A percentile compares a stretch with the other conserved stretches of the same genome.
These are phyloP conservation scores for Cucumis cinereus DNA, from an alignment of 306 rosid species.

Conservation along the genomic window DNA sequence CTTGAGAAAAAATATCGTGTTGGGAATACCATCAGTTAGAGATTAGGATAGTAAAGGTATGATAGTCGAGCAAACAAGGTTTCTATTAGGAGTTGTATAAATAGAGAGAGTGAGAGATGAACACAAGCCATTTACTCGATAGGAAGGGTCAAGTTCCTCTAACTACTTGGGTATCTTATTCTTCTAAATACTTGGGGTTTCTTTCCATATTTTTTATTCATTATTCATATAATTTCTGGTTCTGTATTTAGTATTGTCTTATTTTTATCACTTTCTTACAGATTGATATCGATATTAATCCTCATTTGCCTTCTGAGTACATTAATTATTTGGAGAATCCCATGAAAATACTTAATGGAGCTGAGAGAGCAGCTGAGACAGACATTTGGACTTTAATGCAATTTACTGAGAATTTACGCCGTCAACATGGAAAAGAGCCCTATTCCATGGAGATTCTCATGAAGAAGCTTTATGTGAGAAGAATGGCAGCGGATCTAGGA, in stretches of 20 bases:
- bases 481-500: constrained; percentile 97
- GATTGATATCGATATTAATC: constrained; percentile 68
- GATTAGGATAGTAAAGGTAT: neutral
- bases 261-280: constrained; percentile 19
- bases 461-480: constrained; percentile 73
- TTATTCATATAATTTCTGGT: neutral
- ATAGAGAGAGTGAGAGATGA: neutral
- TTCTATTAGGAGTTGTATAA: neutral
- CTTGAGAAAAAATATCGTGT: neutral
- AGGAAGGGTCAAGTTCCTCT: neutral
- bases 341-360: constrained; percentile 69
- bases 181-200: neutral
- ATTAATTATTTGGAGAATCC: constrained; percentile 87
- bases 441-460: constrained; percentile 66
- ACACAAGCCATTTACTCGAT: neutral
- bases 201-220: neutral
- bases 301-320: constrained; percentile 81
- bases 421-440: constrained; percentile 92
- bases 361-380: constrained; percentile 70
- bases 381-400: constrained; percentile 85
- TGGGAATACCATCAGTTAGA: neutral
- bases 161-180: neutral
- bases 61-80: neutral
- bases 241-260: neutral
- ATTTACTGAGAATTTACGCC: constrained; percentile 69